Evolutionary conservation across 192 early-diverging fungal genomes (phyloP).

Genomic region (Coemansia sp.): DNA sequence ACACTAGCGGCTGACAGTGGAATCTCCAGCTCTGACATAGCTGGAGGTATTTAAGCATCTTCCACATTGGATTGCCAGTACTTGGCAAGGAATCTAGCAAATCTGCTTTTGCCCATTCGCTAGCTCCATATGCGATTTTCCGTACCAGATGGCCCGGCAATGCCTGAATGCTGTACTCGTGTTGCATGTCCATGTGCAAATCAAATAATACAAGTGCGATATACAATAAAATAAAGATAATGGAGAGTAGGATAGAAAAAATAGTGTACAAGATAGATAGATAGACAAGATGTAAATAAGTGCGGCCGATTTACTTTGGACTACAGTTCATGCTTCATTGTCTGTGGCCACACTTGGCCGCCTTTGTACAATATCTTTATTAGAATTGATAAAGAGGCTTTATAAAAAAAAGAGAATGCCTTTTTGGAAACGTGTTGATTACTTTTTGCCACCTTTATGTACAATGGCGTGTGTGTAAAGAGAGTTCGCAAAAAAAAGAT

Average conservation of each 20-base stretch:
- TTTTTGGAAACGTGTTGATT: neutral
- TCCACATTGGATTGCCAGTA: slow-evolving; percentile 29
- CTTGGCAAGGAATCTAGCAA: neutral
- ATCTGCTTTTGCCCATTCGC: slow-evolving; percentile 13
- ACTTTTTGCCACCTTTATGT: neutral
- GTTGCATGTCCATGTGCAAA: neutral
- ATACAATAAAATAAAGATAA: neutral
- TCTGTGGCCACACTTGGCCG: neutral
- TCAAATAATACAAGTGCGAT: neutral
- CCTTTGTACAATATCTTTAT: neutral
- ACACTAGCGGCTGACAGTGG: slow-evolving; percentile 21
- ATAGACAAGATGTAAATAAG: neutral
- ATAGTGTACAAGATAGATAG: neutral
- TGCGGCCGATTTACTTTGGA: neutral
- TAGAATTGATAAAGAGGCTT: neutral
- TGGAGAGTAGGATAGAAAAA: neutral
- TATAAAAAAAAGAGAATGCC: neutral
- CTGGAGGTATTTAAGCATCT: slow-evolving; percentile 24
- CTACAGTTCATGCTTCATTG: neutral
- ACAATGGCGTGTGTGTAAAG: neutral
- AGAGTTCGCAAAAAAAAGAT: neutral
- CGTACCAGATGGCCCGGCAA: slow-evolving; percentile 20
- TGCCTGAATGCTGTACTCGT: slow-evolving; percentile 11
- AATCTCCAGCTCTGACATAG: slow-evolving; percentile 25
- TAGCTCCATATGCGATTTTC: slow-evolving; percentile 17